Conservation (phyloP, 371 early-diverging fungal species). For the Rhizopus sp. region DNA sequence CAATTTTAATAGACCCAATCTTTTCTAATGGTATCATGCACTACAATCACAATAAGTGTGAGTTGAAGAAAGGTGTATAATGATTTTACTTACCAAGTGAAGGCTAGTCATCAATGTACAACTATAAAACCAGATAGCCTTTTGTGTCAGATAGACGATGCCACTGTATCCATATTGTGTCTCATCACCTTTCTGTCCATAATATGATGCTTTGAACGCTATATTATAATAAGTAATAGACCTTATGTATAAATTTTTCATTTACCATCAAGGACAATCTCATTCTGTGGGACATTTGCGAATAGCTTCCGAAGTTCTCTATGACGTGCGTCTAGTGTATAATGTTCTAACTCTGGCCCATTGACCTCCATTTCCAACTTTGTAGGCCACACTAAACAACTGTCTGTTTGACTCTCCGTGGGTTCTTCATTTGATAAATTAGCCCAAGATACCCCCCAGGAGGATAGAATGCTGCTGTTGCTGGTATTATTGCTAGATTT, state of each 20-base stretch:
- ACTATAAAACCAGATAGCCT: constrained; percentile 46
- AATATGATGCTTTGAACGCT: constrained; percentile 34
- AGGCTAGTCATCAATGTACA: constrained; percentile 41
- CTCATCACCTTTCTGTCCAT: not conserved
- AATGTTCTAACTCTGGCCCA: constrained; percentile 26
- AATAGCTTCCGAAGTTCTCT: constrained; percentile 36
- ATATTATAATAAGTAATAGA: not conserved
- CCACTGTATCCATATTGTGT: constrained; percentile 39
- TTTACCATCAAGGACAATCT: constrained; percentile 46
- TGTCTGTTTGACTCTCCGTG: constrained; percentile 4
- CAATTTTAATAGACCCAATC: constrained; percentile 31
- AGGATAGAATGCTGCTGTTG: constrained; percentile 1
- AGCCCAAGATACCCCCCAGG: constrained; percentile 54
- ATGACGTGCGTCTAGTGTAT: constrained; percentile 30
- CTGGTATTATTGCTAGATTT: not conserved
- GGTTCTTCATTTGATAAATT: constrained; percentile 20
- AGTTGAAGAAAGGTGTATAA: not conserved
- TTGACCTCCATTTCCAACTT: constrained; percentile 33
- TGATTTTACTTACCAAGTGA: constrained; percentile 30
- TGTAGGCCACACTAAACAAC: constrained; percentile 37
- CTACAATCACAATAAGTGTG: not conserved
- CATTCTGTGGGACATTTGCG: constrained; percentile 30
- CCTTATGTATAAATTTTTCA: not conserved
- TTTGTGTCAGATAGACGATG: constrained; percentile 36
- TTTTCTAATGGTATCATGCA: constrained; percentile 35